Percentiles rank a stretch among this genome's conserved stretches.
These are phyloP conservation scores for Mortierella sp. DNA, from an alignment of 371 early-diverging fungal genomes.

Conservation along the genomic window DNA sequence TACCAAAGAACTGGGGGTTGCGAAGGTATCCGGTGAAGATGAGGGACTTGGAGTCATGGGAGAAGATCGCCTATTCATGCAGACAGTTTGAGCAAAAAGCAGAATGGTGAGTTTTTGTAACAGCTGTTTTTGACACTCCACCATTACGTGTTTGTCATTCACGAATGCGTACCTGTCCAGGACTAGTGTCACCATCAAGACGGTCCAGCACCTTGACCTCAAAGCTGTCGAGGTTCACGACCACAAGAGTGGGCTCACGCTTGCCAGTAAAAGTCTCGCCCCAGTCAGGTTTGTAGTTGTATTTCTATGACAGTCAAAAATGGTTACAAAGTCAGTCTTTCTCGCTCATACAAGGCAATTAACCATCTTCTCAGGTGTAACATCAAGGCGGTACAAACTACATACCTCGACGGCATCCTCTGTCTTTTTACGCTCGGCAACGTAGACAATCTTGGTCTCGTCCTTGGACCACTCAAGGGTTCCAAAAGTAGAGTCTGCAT, in stretches of 20 bases:
- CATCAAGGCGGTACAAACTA: not conserved
- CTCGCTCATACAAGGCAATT: not conserved
- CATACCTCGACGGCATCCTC: constrained; percentile 55
- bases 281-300: constrained; percentile 64
- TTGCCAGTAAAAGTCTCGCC: constrained; percentile 69
- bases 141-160: constrained; percentile 21
- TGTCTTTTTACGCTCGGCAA: constrained; percentile 68
- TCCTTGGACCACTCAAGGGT: constrained; percentile 69
- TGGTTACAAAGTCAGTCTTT: not conserved
- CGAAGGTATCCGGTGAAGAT: constrained; percentile 69
- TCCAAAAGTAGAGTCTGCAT: constrained; percentile 75
- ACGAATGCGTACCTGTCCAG: constrained; percentile 30
- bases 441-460: constrained; percentile 66
- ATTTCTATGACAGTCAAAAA: constrained; percentile 29
- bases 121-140: not conserved
- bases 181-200: constrained; percentile 44
- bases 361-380: not conserved
- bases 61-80: constrained; percentile 43
- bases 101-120: not conserved
- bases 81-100: constrained; percentile 1
- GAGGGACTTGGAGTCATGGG: constrained; percentile 53
- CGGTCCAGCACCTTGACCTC: constrained; percentile 48
- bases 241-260: constrained; percentile 62
- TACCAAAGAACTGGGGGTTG: constrained; percentile 61
- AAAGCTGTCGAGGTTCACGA: constrained; percentile 57